phyloP scores from a whole-genome alignment of 2,329 filamentous ascomycete species.

The Alternaria novae-zelandiae region DNA sequence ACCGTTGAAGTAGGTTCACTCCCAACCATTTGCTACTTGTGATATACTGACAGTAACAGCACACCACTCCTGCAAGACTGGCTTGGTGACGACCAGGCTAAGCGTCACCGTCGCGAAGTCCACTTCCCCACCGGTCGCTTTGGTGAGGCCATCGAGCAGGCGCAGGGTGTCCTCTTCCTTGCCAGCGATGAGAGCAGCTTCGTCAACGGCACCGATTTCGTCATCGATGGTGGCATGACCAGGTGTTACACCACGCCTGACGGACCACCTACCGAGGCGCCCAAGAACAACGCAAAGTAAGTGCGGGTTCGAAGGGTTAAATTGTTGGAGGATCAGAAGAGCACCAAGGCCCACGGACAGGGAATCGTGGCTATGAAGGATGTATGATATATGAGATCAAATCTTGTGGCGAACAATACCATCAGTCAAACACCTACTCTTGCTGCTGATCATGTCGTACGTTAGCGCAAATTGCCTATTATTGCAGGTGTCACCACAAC shows the following conservation, averaged over 20 bases:
- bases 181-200: conserved; percentile 89
- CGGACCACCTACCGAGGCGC: conserved; percentile 61
- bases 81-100: conserved; percentile 84
- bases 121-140: conserved; percentile 90
- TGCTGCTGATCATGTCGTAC: neutral
- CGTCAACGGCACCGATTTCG: conserved; percentile 89
- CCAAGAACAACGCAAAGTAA: conserved; percentile 55
- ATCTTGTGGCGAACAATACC: neutral
- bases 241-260: conserved; percentile 79
- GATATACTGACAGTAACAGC: conserved; percentile 48
- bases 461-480: neutral
- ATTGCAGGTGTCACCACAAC: too few species aligned
- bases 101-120: conserved; percentile 81
- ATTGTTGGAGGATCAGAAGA: neutral
- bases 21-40: neutral
- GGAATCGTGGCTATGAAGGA: neutral
- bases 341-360: neutral
- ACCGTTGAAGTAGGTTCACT: conserved; percentile 71
- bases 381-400: neutral
- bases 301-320: neutral
- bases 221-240: conserved; percentile 94
- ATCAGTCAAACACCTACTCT: neutral
- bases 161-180: conserved; percentile 85
- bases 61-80: conserved; percentile 91
- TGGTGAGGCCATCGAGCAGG: conserved; percentile 92